Base-by-base conservation (phyloP, 2,329 filamentous ascomycete species). In the Fusarium guadeloupense region DNA sequence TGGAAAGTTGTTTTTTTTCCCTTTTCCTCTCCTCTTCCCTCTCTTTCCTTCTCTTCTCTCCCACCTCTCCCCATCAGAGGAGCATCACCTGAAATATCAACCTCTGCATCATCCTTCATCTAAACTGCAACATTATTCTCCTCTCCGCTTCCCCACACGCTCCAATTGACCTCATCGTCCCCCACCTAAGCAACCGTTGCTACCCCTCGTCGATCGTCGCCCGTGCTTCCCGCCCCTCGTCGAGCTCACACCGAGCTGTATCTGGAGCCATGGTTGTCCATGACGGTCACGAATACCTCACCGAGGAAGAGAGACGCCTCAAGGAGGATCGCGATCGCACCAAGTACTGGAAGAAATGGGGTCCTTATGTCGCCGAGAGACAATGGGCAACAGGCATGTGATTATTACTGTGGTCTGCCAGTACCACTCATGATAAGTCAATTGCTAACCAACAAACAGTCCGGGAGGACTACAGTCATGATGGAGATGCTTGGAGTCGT, bases 271-370 rank as follows among this genome's bases (percentile, higher is more conserved):
- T 98, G 94, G 93, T 97, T 74, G 85, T 96, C 72, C 89, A 95
- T 73, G 92, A 96, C 77, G 87, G 89, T 72, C 87, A 95, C 77
- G 91, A 95, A 74, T 93, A 92, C 77, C 84, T 94, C 73, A 93
- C 90, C 58, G 89, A 91, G 76, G 94, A 98, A 79, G 94, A 98
- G 82, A 90, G 90, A 76, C 89, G 95, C 43, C 84, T 98, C 68
- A 89, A 90, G 73, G 87, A 97, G 73, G 94, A 98, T 77, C 86
- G 88, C 56, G 86, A 94, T 64, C 89, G 89, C 63, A 85, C 79
- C 65, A 94, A 92, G 76, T 98, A 98, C 81, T 98, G 94, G 94
- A 98, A 98, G 86, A 92, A 90, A 87, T 97, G 93, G 93, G 94
- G 94, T 50, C 89, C 93, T 20, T 98, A 97, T 73, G 89, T 96